Evolutionary conservation across 805 yeast species (phyloP), one percentile per base, ranked within the genome.

Genomic region (Phaffomyces antillensis): DNA sequence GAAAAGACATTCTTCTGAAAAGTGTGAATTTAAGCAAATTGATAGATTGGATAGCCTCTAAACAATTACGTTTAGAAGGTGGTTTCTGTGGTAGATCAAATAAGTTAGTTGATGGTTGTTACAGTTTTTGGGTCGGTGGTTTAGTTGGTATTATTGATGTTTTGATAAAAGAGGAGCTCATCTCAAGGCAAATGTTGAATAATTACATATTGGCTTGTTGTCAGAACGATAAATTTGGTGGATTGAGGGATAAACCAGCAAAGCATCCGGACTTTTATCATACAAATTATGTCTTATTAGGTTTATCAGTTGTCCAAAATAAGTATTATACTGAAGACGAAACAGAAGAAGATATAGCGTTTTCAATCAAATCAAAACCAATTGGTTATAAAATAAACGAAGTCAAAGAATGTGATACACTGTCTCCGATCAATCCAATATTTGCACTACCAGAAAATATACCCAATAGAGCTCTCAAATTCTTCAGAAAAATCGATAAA

Each of bases 41-140:
- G 20, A 50, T 78, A 3, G 59, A 71, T 43, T 93, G 99, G 99
- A 70, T 81, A 4, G 71, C 72, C 11, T 66, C 73, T 20, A 74
- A 95, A 36, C 99, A 93, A 61, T 68, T 72, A 44, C 64, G 64
- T 17, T 61, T 78, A n/a, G 96, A 88, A 58, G 95, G 91, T 12
- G 97, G 98, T 0, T 74, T 91, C 39, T 73, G 81, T 12, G 99
- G 99, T 0, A 75, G 99, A 44, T 78, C 95, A 0, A 91, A 91
- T 61, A 93, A 93, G 60, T 71, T 93, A 30, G 98, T 93, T 1
- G 99, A 93, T 61, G 96, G 96, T 0, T 93, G 99, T 63, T 93
- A 93, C 61, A 79, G 91, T 58, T 91, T 84, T 62, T 93, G 99
- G 99, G 83, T 89, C 2, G 98, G 98, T 2, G 95, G 88, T 0